Evolutionary conservation across 805 yeast species (phyloP).

Genomic region (Candida berthetii): DNA sequence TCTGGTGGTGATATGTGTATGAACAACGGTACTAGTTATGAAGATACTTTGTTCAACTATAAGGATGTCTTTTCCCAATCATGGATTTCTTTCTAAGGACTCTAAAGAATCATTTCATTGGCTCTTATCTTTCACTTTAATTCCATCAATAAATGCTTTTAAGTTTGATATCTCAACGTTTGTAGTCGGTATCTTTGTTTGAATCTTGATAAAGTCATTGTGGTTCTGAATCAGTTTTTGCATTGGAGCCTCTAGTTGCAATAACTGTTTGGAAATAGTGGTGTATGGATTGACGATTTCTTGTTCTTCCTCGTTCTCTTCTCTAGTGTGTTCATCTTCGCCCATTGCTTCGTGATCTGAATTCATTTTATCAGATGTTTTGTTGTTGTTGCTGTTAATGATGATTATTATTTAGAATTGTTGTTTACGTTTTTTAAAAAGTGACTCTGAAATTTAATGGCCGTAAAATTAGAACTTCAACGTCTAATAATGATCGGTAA

Average conservation of each 20-base stretch:
- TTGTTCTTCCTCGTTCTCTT: too few species aligned
- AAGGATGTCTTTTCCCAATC: slow-evolving; percentile 1
- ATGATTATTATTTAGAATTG: too few species aligned
- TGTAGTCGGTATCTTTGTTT: neutral
- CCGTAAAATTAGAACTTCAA: too few species aligned
- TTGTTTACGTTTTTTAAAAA: too few species aligned
- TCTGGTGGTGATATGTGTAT: slow-evolving; percentile 20
- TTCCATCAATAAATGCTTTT: neutral
- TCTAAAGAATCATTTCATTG: too few species aligned
- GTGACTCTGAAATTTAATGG: too few species aligned
- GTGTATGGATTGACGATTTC: neutral
- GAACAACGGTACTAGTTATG: slow-evolving; percentile 12
- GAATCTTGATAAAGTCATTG: neutral
- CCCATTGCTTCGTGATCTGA: too few species aligned
- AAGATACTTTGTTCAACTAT: slow-evolving; percentile 1
- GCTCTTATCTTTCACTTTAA: too few species aligned
- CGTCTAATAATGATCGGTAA: too few species aligned
- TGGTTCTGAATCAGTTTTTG: neutral
- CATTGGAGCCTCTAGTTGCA: neutral
- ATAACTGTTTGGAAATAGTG: neutral
- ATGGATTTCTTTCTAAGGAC: neutral
- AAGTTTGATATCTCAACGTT: neutral
- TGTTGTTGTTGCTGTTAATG: too few species aligned
- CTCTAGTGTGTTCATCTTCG: too few species aligned
- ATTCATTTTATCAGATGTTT: too few species aligned